Base-by-base conservation (phyloP, 148 eudicot species). In the Rhododendron kiyosumense region DNA sequence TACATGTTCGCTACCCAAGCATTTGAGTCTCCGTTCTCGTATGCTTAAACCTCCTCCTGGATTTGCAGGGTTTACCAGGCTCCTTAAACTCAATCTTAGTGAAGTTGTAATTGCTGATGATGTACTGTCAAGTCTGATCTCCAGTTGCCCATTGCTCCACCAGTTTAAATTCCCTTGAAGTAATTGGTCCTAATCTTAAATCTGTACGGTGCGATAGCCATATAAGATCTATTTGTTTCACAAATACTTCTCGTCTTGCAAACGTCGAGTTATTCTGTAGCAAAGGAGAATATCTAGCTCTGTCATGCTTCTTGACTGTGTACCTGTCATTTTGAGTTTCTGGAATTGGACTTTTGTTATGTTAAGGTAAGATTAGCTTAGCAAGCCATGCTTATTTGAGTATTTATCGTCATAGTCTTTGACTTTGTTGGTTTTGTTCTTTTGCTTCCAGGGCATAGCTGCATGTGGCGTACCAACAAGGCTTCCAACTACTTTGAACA, bases 61-160 rank as follows among this genome's bases (percentile, higher is more conserved):
- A 41, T 41, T 41, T 41, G 45, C 6, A 41, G 45, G 45, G 5
- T 41, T 41, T 41, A 41, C 6, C 45, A 41, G 45, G 45, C 45
- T 41, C 6, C 45, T 41, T 41, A 6, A 7, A 7, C 45, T 41
- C 1, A 0, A 41, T 41, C 45, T 41, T 41, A 0, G 0, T 41
- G 45, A 41, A 5, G 45, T 41, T 41, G 45, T 41, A 7, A 78
- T 85, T 63, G 24, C 5, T 7, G 45, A 24, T 4, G 57, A 46
- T 3, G 45, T 41, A 0, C 45, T 41, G 6, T 41, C 45, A 3
- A 5, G 28, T 22, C 81, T 86, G 20, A 49, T 86, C 49, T 80
- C 79, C 5, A 86, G 38, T 49, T 86, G 83, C 84, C 79, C 84
- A 2, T 79, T 80, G 30, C 84, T 30, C 10, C 18, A 20, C 14